A percentile compares a stretch with the other conserved stretches of the same genome.
Evolutionary conservation across 176 grass and related monocot species (phyloP).

Genomic region (Cenchrus americanus): DNA sequence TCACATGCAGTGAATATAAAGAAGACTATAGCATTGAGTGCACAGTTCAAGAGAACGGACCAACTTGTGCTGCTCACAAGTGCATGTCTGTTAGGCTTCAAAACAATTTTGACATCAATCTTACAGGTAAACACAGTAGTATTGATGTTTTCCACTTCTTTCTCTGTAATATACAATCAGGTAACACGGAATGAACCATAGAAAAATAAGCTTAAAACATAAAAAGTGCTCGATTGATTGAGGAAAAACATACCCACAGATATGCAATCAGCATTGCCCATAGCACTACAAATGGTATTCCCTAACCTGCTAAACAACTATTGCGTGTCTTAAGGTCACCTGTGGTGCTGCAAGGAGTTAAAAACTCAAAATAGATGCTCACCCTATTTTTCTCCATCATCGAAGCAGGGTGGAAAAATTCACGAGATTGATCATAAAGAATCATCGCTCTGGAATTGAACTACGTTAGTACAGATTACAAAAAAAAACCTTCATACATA

Average conservation of each 20-base stretch:
- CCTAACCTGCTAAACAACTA: slow-evolving; percentile 90
- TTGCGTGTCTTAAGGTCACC: slow-evolving; percentile 46
- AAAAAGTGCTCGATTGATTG: slow-evolving; percentile 26
- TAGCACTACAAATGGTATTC: slow-evolving; percentile 62
- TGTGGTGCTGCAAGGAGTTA: slow-evolving; percentile 14
- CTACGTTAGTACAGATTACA: slow-evolving; percentile 29
- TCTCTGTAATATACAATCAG: slow-evolving; percentile 45
- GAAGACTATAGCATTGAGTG: not conserved
- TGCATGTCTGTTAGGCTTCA: slow-evolving; percentile 83
- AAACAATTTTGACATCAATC: slow-evolving; percentile 52
- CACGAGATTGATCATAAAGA: slow-evolving; percentile 97
- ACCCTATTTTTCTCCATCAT: slow-evolving; percentile 82
- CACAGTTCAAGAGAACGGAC: slow-evolving; percentile 55
- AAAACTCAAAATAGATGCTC: slow-evolving; percentile 32
- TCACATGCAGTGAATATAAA: no score
- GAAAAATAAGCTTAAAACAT: slow-evolving; percentile 32
- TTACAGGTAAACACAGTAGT: slow-evolving; percentile 55
- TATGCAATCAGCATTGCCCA: slow-evolving; percentile 73
- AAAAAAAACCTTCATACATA: not conserved
- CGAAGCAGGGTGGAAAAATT: slow-evolving; percentile 91
- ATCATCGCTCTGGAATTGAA: slow-evolving; percentile 71
- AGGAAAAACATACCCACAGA: slow-evolving; percentile 66
- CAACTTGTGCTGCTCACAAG: slow-evolving; percentile 99
- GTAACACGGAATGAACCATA: slow-evolving; percentile 7
- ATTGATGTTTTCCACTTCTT: slow-evolving; percentile 41